A percentile compares a stretch with the other conserved stretches of the same genome.
phyloP scores from a whole-genome alignment of 1,284 basidiomycete species.

The Puccinia sorghi region DNA sequence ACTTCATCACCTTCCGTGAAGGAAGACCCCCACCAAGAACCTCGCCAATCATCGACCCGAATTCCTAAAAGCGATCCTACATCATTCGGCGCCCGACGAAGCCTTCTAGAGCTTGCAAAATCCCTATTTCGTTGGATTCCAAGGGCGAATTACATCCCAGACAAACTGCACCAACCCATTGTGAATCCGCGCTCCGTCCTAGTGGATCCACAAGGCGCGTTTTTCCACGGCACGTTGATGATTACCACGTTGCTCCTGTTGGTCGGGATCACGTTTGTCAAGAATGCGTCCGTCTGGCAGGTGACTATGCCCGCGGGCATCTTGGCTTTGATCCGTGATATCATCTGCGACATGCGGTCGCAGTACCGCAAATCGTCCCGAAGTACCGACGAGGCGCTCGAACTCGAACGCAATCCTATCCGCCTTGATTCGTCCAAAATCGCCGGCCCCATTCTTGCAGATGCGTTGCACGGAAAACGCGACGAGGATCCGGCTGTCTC shows the following conservation, averaged over 20 bases:
- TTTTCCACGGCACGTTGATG: slow-evolving; percentile 63
- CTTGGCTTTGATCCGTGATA: slow-evolving; percentile 70
- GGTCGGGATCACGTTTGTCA: slow-evolving; percentile 64
- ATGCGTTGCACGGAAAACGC: not conserved
- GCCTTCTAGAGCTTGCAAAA: not conserved
- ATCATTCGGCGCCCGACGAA: not conserved
- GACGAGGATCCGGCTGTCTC: not conserved
- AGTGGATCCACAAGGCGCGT: slow-evolving; percentile 63
- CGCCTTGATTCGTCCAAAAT: not conserved
- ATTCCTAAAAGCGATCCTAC: not conserved
- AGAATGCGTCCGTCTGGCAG: slow-evolving; percentile 63
- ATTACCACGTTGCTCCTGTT: slow-evolving; percentile 64
- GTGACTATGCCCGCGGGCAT: slow-evolving; percentile 84
- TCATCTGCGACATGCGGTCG: slow-evolving; percentile 54
- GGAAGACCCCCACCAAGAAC: not conserved
- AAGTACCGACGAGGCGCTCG: not conserved
- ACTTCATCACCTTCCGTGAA: slow-evolving; percentile 21
- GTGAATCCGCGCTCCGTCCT: slow-evolving; percentile 54
- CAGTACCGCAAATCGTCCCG: not conserved
- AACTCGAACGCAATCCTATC: not conserved
- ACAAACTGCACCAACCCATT: slow-evolving; percentile 37
- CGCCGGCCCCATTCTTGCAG: not conserved
- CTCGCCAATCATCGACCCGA: not conserved
- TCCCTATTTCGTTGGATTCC: slow-evolving; percentile 7
- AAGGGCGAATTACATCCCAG: slow-evolving; percentile 43